A percentile compares a stretch with the other conserved stretches of the same genome.
These are phyloP conservation scores for Phoenix dactylifera DNA, from an alignment of 176 grass and related monocot species.

Conservation along the genomic window DNA sequence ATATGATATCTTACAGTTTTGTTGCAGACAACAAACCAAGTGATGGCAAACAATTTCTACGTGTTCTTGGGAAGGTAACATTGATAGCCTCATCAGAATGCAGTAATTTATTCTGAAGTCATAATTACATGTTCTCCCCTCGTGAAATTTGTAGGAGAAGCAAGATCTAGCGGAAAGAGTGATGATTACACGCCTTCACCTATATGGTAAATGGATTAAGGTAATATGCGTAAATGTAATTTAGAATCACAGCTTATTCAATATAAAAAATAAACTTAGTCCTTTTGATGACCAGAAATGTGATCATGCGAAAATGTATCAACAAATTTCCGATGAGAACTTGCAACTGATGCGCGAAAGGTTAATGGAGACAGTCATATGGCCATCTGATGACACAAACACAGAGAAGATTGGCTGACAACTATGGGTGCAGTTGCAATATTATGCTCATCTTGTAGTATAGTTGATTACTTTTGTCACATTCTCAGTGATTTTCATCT, in stretches of 20 bases:
- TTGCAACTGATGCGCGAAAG: constrained; percentile 36
- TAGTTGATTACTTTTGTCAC: no score
- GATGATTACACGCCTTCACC: constrained; percentile 80
- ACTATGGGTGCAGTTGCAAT: no score
- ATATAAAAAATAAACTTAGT: not conserved
- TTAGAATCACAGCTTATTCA: no score
- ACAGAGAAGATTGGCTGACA: constrained; percentile 49
- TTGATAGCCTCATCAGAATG: no score
- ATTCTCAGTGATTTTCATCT: no score
- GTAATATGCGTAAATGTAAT: constrained; percentile 10
- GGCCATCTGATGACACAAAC: constrained; percentile 59
- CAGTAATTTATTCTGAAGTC: no score
- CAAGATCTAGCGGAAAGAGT: constrained; percentile 85
- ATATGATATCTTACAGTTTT: constrained; percentile 31
- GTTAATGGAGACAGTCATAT: constrained; percentile 69
- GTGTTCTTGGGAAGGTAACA: constrained; percentile 59
- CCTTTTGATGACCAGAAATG: not conserved
- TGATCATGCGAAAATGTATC: not conserved
- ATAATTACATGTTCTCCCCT: not conserved
- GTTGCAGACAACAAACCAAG: constrained; percentile 64
- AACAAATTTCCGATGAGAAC: not conserved
- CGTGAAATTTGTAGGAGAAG: constrained; percentile 38
- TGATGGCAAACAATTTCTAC: constrained; percentile 67
- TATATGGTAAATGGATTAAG: constrained; percentile 89
- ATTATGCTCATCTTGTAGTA: no score